phyloP scores from a whole-genome alignment of 306 rosid species.

The Styphnolobium japonicum region DNA sequence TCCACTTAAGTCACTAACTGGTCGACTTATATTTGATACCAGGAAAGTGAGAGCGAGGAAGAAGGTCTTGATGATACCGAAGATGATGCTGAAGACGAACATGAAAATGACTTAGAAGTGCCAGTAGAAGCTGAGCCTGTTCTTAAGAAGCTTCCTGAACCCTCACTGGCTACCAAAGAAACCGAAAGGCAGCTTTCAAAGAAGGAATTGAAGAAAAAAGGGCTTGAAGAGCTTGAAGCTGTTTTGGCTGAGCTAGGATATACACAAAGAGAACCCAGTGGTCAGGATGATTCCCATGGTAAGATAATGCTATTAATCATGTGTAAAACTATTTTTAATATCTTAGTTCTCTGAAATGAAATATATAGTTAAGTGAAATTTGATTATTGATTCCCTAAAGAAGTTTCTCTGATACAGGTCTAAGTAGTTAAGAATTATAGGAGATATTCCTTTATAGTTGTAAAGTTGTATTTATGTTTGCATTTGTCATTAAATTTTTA shows the following conservation, averaged over 20 bases:
- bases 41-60: slow-evolving; percentile 69
- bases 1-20: slow-evolving; percentile 15
- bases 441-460: neutral
- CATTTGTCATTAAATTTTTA: neutral
- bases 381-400: neutral
- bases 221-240: slow-evolving; percentile 77
- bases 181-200: slow-evolving; percentile 79
- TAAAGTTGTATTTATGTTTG: neutral
- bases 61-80: slow-evolving; percentile 56
- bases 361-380: neutral
- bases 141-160: slow-evolving; percentile 37
- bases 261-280: slow-evolving; percentile 33
- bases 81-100: slow-evolving; percentile 58
- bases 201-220: slow-evolving; percentile 80
- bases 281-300: slow-evolving; percentile 57
- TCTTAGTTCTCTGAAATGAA: neutral
- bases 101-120: slow-evolving; percentile 42
- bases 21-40: slow-evolving; percentile 21
- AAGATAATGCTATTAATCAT: slow-evolving; percentile 6
- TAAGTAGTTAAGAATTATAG: neutral
- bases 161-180: slow-evolving; percentile 50
- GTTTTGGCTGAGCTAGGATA: slow-evolving; percentile 78
- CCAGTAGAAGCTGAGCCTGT: slow-evolving; percentile 41
- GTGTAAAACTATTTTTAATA: neutral
- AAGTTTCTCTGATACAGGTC: neutral